phyloP scores from a whole-genome alignment of 2,329 filamentous ascomycete species.

The Macrophomina tecta region DNA sequence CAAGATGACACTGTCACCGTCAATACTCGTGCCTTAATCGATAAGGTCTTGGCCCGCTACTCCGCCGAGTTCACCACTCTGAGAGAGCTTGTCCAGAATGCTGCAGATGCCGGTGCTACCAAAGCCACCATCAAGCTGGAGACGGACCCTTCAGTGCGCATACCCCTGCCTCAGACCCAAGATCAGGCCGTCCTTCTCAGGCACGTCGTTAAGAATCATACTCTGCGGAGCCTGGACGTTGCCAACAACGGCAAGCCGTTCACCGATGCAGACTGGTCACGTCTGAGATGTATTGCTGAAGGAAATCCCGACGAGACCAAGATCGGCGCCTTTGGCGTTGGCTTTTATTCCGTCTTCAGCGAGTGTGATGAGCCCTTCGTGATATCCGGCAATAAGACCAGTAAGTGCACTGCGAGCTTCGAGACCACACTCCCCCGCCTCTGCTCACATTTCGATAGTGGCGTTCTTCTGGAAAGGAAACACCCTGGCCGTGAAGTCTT shows the following conservation, averaged over 20 bases:
- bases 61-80: conserved; percentile 91
- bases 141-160: conserved; percentile 79
- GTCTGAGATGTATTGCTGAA: conserved; percentile 96
- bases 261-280: conserved; percentile 86
- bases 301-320: conserved; percentile 99
- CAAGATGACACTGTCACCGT: conserved; percentile 98
- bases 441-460: conserved; percentile 52
- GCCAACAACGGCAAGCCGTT: conserved; percentile 92
- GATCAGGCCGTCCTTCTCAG: conserved; percentile 76
- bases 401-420: background rate
- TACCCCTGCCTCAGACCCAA: conserved; percentile 71
- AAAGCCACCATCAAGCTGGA: conserved; percentile 92
- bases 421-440: too few species aligned
- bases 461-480: conserved; percentile 99
- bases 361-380: conserved; percentile 98
- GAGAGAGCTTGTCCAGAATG: conserved; percentile 95
- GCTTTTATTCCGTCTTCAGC: conserved; percentile 98
- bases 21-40: conserved; percentile 94
- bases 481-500: conserved; percentile 87
- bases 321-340: conserved; percentile 97
- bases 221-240: conserved; percentile 83
- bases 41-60: conserved; percentile 95
- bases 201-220: conserved; percentile 84
- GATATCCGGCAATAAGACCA: conserved; percentile 87
- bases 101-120: conserved; percentile 92